Base-by-base conservation (phyloP, 345 rosid genomes). In the Balakata baccata region DNA sequence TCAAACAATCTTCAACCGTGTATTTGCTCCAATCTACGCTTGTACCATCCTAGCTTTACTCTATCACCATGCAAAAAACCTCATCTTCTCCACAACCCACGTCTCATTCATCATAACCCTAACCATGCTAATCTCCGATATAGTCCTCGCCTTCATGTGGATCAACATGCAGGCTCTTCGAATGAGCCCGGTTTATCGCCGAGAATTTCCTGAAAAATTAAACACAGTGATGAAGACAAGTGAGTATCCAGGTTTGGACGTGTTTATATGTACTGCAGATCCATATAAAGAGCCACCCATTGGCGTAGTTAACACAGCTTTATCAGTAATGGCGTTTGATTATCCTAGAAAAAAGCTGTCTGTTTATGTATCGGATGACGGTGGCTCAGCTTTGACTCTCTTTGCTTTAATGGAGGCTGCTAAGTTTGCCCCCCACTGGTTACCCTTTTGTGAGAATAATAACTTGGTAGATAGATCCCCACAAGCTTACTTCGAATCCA, bases 71-170 rank as follows among this genome's bases (percentile, higher is more conserved):
- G 57, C 71, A 39, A 72, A 68, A 68, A 78, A 81, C 68, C 89
- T 92, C 59, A 46, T 72, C 80, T 46, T 77, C 69, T 9, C 74
- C 72, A 56, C 73, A n/a, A 47, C 80, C n/a, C 11, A 64, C 0
- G n/a, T 67, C 64, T 78, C 81, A 4, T 60, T 69, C 65, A 69
- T 46, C 34, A 37, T 74, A 50, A 41, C 81, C 34, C 51, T 82
- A 52, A 53, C 72, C 58, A n/a, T 92, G 39, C 76, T 87, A 1
- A 23, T 87, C 73, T 75, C 98, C 14, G 91, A 92, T 34, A 18
- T 73, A 0, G 58, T 87, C 54, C 90, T 92, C 1, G 86, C 91
- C 43, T 89, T 92, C 87, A 75, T 85, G 83, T 92, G 94, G 96
- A 53, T 71, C 6, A 80, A 77, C 72, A 3, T 73, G 12, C 77